Conservation (phyloP, 2,329 filamentous ascomycete genomes). For the Trichoderma afroharzianum region DNA sequence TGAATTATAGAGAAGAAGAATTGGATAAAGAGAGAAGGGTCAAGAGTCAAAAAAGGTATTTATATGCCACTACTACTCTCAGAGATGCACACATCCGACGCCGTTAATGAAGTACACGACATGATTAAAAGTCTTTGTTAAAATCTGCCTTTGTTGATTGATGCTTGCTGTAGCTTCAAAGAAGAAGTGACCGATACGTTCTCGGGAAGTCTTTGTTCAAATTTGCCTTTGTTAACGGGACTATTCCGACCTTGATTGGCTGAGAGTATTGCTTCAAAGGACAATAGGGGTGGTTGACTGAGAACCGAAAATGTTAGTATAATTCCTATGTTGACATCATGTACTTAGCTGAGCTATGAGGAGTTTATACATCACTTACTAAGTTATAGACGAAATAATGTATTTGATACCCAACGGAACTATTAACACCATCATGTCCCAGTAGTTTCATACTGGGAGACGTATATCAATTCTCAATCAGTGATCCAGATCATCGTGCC, state of each 20-base stretch:
- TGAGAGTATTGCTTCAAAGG: not conserved
- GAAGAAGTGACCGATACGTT: too few species aligned
- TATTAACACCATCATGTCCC: not conserved
- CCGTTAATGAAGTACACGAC: not conserved
- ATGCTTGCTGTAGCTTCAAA: too few species aligned
- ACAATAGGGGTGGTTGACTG: not conserved
- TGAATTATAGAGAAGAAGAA: not conserved
- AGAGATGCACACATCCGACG: not conserved
- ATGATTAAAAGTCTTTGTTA: too few species aligned
- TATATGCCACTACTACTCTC: not conserved
- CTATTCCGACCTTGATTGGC: not conserved
- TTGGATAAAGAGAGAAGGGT: not conserved
- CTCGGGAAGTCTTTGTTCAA: not conserved
- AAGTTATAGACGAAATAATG: not conserved
- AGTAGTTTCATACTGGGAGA: too few species aligned
- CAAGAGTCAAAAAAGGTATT: not conserved
- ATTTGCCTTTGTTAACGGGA: not conserved
- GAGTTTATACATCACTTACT: not conserved
- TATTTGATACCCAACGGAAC: not conserved
- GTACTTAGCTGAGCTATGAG: not conserved
- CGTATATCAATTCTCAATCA: not conserved
- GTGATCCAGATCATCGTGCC: not conserved
- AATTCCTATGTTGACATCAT: not conserved
- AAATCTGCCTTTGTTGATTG: too few species aligned
- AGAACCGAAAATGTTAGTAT: not conserved